Conservation (phyloP, 2,329 filamentous ascomycete species). For the Westerdykella sp. region DNA sequence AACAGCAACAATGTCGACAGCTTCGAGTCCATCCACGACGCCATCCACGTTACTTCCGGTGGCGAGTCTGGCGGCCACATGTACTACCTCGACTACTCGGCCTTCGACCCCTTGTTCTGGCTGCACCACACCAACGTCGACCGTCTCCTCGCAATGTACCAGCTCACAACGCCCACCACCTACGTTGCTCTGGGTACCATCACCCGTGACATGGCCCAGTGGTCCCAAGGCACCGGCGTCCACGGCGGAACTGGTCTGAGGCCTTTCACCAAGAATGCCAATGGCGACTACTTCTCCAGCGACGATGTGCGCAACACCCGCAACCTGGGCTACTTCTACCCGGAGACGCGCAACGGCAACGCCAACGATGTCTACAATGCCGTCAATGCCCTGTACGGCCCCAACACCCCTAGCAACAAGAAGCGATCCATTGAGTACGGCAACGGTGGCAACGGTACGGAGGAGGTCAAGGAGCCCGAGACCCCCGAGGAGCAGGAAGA, state of each 20-base stretch:
- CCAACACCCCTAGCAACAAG: constrained; percentile 19
- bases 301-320: constrained; percentile 27
- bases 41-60: constrained; percentile 30
- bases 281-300: constrained; percentile 43
- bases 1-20: constrained; percentile 28
- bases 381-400: constrained; percentile 38
- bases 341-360: constrained; percentile 24
- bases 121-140: constrained; percentile 37
- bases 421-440: constrained; percentile 12
- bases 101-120: constrained; percentile 64
- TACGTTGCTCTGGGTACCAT: constrained; percentile 51
- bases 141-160: constrained; percentile 66
- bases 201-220: constrained; percentile 28
- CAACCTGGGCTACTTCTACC: constrained; percentile 41
- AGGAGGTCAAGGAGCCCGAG: constrained; percentile 1
- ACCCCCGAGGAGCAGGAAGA: neutral
- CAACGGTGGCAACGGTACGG: constrained; percentile 21
- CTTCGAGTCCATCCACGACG: constrained; percentile 34
- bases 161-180: constrained; percentile 62
- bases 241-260: constrained; percentile 47
- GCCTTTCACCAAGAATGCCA: constrained; percentile 29
- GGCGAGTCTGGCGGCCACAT: constrained; percentile 58
- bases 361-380: constrained; percentile 20
- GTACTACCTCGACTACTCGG: constrained; percentile 65
- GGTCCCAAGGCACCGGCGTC: constrained; percentile 43